phyloP scores from a whole-genome alignment of 352 stramenopile genomes.

The Globisporangium spinosum region DNA sequence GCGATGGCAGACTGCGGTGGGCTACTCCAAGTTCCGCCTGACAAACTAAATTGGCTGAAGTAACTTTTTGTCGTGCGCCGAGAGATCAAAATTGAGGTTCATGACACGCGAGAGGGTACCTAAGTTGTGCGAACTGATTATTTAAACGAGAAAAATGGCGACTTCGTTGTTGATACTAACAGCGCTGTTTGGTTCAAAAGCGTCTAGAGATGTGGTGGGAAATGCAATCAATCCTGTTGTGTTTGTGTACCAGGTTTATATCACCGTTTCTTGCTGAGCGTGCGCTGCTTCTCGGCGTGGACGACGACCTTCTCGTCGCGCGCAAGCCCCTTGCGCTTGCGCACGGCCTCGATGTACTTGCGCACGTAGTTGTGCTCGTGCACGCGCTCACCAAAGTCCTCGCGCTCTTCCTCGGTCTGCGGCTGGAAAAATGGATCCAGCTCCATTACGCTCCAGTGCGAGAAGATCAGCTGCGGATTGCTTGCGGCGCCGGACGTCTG shows the following conservation, averaged over 20 bases:
- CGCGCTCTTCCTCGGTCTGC: conserved; percentile 93
- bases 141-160: conserved; percentile 3
- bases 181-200: not conserved
- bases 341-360: conserved; percentile 92
- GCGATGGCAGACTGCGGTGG: conserved; percentile 64
- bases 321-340: conserved; percentile 92
- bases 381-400: conserved; percentile 92
- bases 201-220: not conserved
- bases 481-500: conserved; percentile 94
- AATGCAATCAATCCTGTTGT: not conserved
- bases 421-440: conserved; percentile 97
- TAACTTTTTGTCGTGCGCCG: not conserved
- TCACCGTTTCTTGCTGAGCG: conserved; percentile 87
- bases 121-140: not conserved
- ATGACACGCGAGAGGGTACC: not conserved
- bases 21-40: conserved; percentile 45
- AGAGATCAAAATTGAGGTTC: not conserved
- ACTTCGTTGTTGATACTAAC: not conserved
- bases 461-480: conserved; percentile 94
- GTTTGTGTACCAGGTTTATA: not conserved
- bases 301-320: conserved; percentile 95
- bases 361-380: conserved; percentile 93
- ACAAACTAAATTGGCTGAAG: conserved; percentile 17
- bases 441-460: conserved; percentile 92
- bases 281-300: conserved; percentile 95